Conservation (phyloP, 83 land plant species). For the Diphasiastrum complanatum region DNA sequence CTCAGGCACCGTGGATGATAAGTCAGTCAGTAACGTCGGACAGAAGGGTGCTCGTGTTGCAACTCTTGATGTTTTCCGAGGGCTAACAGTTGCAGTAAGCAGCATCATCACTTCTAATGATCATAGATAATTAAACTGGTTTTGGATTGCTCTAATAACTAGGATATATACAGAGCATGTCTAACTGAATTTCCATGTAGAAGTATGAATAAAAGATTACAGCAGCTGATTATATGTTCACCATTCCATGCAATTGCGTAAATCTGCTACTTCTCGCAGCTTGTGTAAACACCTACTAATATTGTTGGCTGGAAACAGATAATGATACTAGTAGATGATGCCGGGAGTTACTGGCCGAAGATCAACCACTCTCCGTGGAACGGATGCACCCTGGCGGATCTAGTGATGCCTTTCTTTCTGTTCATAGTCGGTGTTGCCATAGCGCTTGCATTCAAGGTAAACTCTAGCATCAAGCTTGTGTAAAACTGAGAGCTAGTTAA, state of each 20-base stretch:
- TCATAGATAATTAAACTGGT: no score
- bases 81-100: slow-evolving; percentile 57
- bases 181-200: background rate
- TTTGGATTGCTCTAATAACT: background rate
- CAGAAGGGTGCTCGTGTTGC: no score
- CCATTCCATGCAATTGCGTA: background rate
- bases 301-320: slow-evolving; percentile 25
- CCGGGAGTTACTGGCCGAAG: slow-evolving; percentile 63
- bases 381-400: slow-evolving; percentile 73
- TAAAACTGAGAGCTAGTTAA: no score
- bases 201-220: background rate
- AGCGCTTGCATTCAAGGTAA: slow-evolving; percentile 65
- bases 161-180: no score
- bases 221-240: background rate
- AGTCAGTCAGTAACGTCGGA: no score
- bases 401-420: slow-evolving; percentile 79
- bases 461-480: background rate
- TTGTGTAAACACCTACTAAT: background rate
- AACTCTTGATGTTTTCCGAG: slow-evolving; percentile 62
- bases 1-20: no score
- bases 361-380: slow-evolving; percentile 74
- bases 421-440: slow-evolving; percentile 81
- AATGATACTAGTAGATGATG: slow-evolving; percentile 80
- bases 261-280: no score
- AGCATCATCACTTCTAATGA: no score